A percentile compares a stretch with the other conserved stretches of the same genome.
Conservation (phyloP, 441 rosid genomes). For the Croton laevigatus region DNA sequence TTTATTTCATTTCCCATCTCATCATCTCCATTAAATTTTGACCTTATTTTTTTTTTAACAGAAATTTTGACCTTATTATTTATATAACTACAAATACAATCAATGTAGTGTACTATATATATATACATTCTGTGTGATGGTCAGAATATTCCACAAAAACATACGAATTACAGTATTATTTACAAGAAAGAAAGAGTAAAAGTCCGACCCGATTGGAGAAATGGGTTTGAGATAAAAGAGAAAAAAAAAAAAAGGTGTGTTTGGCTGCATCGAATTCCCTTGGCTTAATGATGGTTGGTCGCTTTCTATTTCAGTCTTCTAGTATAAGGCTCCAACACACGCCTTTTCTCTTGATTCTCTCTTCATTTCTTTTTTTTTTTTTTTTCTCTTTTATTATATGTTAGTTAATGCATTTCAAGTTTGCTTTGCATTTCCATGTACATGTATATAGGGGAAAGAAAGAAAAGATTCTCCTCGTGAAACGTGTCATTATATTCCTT, state of each 20-base stretch:
- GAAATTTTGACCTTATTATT: no score
- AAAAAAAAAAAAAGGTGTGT: slow-evolving; percentile 25
- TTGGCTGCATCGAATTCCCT: slow-evolving; percentile 53
- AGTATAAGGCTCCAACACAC: slow-evolving; percentile 54
- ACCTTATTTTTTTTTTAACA: no score
- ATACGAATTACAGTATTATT: no score
- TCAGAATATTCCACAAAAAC: background rate
- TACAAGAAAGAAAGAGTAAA: background rate
- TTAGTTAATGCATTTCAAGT: no score
- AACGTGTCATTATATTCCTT: slow-evolving; percentile 50
- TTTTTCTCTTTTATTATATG: background rate
- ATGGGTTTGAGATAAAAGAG: slow-evolving; percentile 34
- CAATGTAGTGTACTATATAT: background rate
- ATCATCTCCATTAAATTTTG: no score
- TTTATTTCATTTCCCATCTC: no score
- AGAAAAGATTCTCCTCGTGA: slow-evolving; percentile 42
- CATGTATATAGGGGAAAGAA: background rate
- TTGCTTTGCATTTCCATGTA: background rate
- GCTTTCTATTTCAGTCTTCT: slow-evolving; percentile 53
- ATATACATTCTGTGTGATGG: background rate
- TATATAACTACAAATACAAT: no score
- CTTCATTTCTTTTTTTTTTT: background rate
- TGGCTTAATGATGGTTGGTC: slow-evolving; percentile 39
- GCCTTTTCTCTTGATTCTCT: slow-evolving; percentile 43
- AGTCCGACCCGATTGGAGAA: slow-evolving; percentile 6